A percentile compares a stretch with the other conserved stretches of the same genome.
Evolutionary conservation across 2,329 filamentous ascomycete genomes (phyloP).

Genomic region (Thyridium curvatum): DNA sequence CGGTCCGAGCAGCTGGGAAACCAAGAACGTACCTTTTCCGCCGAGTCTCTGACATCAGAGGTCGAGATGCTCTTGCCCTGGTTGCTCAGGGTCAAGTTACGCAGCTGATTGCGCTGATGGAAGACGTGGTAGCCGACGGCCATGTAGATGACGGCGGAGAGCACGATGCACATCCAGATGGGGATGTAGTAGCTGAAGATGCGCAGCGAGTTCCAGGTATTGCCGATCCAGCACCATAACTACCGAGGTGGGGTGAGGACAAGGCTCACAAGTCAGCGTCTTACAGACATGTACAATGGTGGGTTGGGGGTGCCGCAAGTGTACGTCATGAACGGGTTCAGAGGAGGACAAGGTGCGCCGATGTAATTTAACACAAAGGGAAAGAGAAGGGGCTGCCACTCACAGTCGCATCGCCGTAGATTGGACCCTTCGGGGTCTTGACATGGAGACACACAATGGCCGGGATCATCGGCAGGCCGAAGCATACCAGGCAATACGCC

Average conservation of each 20-base stretch:
- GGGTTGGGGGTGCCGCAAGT: not conserved
- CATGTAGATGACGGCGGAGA: constrained; percentile 49
- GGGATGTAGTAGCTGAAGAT: constrained; percentile 58
- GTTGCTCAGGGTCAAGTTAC: constrained; percentile 45
- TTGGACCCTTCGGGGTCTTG: constrained; percentile 25
- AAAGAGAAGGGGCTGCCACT: constrained; percentile 16
- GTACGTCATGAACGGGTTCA: too few relatives aligned
- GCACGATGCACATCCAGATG: constrained; percentile 52
- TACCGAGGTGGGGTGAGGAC: constrained; percentile 14
- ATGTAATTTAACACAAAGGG: not conserved
- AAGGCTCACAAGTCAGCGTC: too few relatives aligned
- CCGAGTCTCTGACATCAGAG: constrained; percentile 17
- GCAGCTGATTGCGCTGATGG: constrained; percentile 47
- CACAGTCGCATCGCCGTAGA: constrained; percentile 54
- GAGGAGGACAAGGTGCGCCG: too few relatives aligned
- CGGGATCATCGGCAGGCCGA: constrained; percentile 64
- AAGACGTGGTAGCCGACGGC: constrained; percentile 56
- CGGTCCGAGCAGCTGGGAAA: not conserved
- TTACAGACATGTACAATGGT: not conserved
- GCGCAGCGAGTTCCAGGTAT: constrained; percentile 46
- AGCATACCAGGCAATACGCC: constrained; percentile 64
- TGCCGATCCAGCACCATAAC: constrained; percentile 59
- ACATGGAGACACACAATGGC: constrained; percentile 60
- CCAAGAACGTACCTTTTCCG: constrained; percentile 24
- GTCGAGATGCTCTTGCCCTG: constrained; percentile 23